Base-by-base conservation (phyloP, 2,329 filamentous ascomycete species). In the Colletotrichum horii region DNA sequence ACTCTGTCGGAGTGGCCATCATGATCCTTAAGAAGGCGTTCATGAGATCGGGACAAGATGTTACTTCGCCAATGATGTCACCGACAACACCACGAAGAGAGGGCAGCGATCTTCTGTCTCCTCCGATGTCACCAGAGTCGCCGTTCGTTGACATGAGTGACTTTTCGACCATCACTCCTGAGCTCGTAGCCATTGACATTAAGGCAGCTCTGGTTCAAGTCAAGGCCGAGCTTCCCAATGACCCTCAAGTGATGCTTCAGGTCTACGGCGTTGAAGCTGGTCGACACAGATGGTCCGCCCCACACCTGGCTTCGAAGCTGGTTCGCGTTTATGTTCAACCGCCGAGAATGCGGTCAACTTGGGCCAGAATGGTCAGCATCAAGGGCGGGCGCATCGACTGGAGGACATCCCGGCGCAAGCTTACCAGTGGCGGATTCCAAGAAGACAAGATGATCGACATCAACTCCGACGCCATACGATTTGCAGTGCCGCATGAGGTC, bases 241-340 rank as follows among this genome's bases (percentile, higher is more conserved):
- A 98, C 80, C 97, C 97, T n/a, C 91, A 93, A 0, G 88, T 98
- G 83, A 96, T 99, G 95, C 80, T 98, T 4, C 96, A 98, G 77
- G 87, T 98, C 12, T 96, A 96, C 82, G 91, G 92, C 12, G 82
- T 98, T 52, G 95, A 98, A 79, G 91, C 93, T 62, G 96, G 96
- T 7, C 93, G 94, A 14, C 96, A 98, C 83, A 90, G 96, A 79
- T 98, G 96, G 94, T 93, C 95, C 3, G 90, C 93, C 7, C 96
- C 97, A 0, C 98, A 96, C 81, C 82, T 97, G 16, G 90, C 93
- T 70, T 92, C 95, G 38, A 94, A 93, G 76, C 89, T 98, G 48
- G 88, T 96, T 58, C 92, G 97, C n/a, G 83, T 99, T 8, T 98
- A 97, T 83, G 95, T 95, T 1, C 94, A 96, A 81, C 94, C 95